Evolutionary conservation across 805 yeast genomes (phyloP), one percentile per base, ranked within the genome.

Genomic region (Ogataea kodamae): DNA sequence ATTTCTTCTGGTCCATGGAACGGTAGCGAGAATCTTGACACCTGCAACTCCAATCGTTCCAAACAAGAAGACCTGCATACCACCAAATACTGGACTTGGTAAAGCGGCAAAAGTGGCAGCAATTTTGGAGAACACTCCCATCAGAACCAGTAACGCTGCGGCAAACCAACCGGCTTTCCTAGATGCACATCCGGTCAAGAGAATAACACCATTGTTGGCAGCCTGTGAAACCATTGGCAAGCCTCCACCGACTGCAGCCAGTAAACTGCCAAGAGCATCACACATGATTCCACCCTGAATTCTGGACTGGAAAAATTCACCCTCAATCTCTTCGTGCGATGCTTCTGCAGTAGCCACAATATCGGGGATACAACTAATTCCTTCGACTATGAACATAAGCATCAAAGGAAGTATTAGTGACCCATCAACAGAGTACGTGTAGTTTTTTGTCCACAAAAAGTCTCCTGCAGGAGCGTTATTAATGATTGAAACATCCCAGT

Each of bases 261-360:
- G 45, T 6, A 78, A 43, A 32, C 89, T 85, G 49, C 78, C 78
- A 43, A 82, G 47, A 11, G 90, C 94, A 54, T 84, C 90, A 24
- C 87, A 84, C 33, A 83, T 67, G 28, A 84, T 68, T 53, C 92
- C 95, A 43, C 95, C 94, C 61, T 85, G 94, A 42, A 84, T 67
- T 53, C 94, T 65, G n/a, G 84, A 72, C 46, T 84, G 90, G 55
- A 78, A 83, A 20, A 68, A 56, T 26, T 68, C 74, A 41, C 92
- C 94, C 48, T 79, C 85, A 30, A 81, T 86, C 33, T 76, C 80
- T 43, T 78, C 64, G 39, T 87, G 66, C 10, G 88, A 79, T 7
- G 84, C 94, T 52, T 84, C 95, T 32, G 84, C 78, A 19, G 92
- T 82, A 12, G 94, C 90, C n/a, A 89, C 79, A 51, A 84, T 77